Percentiles rank a stretch among this genome's conserved stretches.
phyloP scores from a whole-genome alignment of 768 basidiomycete genomes.

The Gloeophyllum trabeum region DNA sequence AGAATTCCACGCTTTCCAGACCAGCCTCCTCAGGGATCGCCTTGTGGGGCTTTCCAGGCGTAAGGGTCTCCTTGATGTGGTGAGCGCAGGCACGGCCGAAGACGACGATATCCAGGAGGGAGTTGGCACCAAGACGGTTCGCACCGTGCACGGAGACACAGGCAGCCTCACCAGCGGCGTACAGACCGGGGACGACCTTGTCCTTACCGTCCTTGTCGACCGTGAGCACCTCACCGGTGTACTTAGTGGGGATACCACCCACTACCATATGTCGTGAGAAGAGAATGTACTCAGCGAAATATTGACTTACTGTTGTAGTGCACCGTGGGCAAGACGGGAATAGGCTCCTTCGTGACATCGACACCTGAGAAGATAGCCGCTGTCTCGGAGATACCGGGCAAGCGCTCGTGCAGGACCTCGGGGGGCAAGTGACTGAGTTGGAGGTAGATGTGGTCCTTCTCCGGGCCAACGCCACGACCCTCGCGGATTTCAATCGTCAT shows the following conservation, averaged over 20 bases:
- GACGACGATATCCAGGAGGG: conserved; percentile 95
- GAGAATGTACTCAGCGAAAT: not conserved
- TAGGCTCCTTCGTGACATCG: conserved; percentile 99
- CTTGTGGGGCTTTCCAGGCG: conserved; percentile 88
- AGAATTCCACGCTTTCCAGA: conserved; percentile 68
- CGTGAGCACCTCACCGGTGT: conserved; percentile 95
- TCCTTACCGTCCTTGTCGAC: conserved; percentile 65
- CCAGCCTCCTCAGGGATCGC: conserved; percentile 81
- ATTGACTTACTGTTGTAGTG: conserved; percentile 88
- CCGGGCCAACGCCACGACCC: conserved; percentile 96
- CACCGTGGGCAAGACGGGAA: conserved; percentile 95
- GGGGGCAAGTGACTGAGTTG: conserved; percentile 96
- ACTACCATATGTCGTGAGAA: conserved; percentile 33
- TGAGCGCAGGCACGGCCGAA: conserved; percentile 99
- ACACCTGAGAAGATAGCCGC: conserved; percentile 98
- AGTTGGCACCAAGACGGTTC: conserved; percentile 99
- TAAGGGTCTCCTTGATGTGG: conserved; percentile 87
- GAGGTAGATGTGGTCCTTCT: conserved; percentile 94
- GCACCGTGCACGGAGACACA: conserved; percentile 99
- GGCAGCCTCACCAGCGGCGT: conserved; percentile 97
- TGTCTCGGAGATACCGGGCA: conserved; percentile 99
- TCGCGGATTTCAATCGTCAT: conserved; percentile 99
- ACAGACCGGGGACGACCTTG: conserved; percentile 88
- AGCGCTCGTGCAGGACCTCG: conserved; percentile 89
- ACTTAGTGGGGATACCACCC: conserved; percentile 99